Evolutionary conservation across 495 filamentous ascomycete genomes (phyloP).

Genomic region (Choiromyces venosus): DNA sequence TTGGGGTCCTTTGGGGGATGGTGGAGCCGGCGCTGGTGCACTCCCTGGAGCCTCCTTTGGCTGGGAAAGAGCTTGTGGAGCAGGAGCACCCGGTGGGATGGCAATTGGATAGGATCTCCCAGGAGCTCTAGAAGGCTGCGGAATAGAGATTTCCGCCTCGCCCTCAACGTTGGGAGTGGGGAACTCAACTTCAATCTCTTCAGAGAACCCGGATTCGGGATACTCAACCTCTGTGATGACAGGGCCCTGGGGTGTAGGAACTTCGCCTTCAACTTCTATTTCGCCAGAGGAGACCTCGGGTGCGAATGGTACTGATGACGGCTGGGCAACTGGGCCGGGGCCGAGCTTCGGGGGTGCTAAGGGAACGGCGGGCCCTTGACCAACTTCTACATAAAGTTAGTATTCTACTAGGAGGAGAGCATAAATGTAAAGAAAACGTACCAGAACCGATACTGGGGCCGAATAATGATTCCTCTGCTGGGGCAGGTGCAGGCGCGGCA

Average conservation of each 20-base stretch:
- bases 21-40: not conserved
- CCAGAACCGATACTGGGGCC: not conserved
- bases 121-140: not conserved
- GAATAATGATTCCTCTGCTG: not conserved
- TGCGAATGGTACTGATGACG: slow-evolving; percentile 1
- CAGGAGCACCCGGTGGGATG: not conserved
- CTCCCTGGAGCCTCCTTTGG: not conserved
- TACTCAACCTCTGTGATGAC: not conserved
- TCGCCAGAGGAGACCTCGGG: not conserved
- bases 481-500: not conserved
- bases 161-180: not conserved
- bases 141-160: not conserved
- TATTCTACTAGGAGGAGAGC: not conserved
- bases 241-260: not conserved
- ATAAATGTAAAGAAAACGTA: not conserved
- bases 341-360: not conserved
- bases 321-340: not conserved
- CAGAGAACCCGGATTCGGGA: not conserved
- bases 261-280: not conserved
- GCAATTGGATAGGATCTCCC: not conserved
- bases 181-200: not conserved
- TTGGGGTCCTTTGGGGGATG: not conserved
- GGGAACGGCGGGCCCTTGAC: not conserved
- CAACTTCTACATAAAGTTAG: not conserved
- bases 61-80: not conserved